A percentile compares a stretch with the other conserved stretches of the same genome.
phyloP scores from a whole-genome alignment of 306 rosid genomes.

The Arachis hypogaea region DNA sequence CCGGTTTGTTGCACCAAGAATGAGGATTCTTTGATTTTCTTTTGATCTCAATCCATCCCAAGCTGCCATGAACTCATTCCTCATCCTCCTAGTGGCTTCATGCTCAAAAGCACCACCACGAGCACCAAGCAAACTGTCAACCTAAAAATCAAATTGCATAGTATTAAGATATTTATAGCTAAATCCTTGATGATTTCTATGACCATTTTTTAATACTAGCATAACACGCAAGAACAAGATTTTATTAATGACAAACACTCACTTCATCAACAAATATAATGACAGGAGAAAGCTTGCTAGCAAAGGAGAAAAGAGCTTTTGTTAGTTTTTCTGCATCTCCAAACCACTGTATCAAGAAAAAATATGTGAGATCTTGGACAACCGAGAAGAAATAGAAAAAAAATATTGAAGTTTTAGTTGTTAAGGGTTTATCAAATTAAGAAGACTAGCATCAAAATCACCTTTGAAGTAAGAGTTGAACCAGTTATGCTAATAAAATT shows the following conservation, averaged over 20 bases:
- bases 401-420: neutral
- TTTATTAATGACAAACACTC: constrained; percentile 34
- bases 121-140: constrained; percentile 99
- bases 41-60: constrained; percentile 99
- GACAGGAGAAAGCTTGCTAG: constrained; percentile 97
- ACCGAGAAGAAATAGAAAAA: neutral
- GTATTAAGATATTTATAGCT: too few species aligned
- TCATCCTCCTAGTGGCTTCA: constrained; percentile 99
- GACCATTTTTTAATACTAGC: neutral
- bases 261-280: constrained; percentile 97
- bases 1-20: constrained; percentile 97
- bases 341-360: constrained; percentile 76
- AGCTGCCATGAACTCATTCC: constrained; percentile 99
- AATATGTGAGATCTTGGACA: constrained; percentile 19
- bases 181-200: neutral
- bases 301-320: constrained; percentile 95
- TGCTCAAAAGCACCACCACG: constrained; percentile 98
- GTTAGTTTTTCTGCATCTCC: constrained; percentile 99
- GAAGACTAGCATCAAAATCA: constrained; percentile 33
- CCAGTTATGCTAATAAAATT: constrained; percentile 97
- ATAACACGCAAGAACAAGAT: constrained; percentile 18
- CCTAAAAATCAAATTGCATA: constrained; percentile 50
- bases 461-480: constrained; percentile 97
- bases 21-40: constrained; percentile 89
- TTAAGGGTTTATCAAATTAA: constrained; percentile 22